Evolutionary conservation across 139 green algal species (phyloP).

Genomic region (Zygnema cylindricum): DNA sequence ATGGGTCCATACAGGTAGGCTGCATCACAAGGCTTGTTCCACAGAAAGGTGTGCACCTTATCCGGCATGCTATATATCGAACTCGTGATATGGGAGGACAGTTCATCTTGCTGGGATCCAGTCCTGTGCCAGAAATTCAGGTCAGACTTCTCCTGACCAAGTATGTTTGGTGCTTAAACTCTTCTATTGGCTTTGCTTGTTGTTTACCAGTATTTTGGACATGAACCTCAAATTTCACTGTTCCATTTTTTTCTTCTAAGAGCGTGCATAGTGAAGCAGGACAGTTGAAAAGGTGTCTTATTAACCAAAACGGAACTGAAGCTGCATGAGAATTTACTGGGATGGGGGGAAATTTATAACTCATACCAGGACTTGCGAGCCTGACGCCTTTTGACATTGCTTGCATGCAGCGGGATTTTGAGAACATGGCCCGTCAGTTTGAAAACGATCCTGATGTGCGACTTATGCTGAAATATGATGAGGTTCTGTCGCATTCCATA

Average conservation of each 20-base stretch:
- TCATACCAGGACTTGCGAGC: too few species aligned
- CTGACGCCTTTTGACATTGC: too few species aligned
- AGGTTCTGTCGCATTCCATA: constrained; percentile 93
- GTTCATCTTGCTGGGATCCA: constrained; percentile 97
- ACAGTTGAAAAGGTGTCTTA: too few species aligned
- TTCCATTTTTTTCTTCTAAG: too few species aligned
- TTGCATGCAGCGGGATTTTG: constrained; percentile 61
- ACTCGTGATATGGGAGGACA: constrained; percentile 71
- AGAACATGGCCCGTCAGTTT: constrained; percentile 68
- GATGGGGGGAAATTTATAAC: too few species aligned
- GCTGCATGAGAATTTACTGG: too few species aligned
- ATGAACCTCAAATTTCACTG: too few species aligned
- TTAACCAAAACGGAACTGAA: too few species aligned
- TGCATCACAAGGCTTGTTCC: constrained; percentile 67
- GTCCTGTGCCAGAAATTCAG: constrained; percentile 77
- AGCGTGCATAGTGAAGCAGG: too few species aligned
- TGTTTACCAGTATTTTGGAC: too few species aligned
- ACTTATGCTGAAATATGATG: constrained; percentile 87
- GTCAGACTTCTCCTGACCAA: neutral
- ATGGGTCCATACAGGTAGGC: constrained; percentile 63
- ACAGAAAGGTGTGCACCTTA: constrained; percentile 98
- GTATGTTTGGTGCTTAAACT: neutral
- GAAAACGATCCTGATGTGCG: constrained; percentile 71
- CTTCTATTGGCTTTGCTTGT: too few species aligned
- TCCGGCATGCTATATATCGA: constrained; percentile 78